Evolutionary conservation across 768 basidiomycete genomes (phyloP), one percentile per base, ranked within the genome.

Genomic region (Strobilomyces confusus): DNA sequence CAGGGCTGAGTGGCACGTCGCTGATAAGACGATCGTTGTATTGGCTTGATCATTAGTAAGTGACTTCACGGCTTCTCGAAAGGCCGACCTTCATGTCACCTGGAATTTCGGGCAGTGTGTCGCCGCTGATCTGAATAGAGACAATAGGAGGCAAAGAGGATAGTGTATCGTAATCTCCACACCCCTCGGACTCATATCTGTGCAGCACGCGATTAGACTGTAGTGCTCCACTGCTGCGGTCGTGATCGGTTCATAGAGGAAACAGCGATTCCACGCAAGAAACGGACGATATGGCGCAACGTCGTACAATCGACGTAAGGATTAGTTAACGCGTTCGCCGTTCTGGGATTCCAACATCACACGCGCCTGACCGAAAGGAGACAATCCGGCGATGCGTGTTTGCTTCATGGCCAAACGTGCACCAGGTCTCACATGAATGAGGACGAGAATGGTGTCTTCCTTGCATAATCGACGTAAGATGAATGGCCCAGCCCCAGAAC

Each of bases 1-100:
- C 0, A 71, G 63, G 43, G 87, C 86, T 8, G 83, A 88, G 64
- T 91, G 89, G 88, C 75, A 72, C 32, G 75, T 87, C 20, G 78
- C 71, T 7, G 79, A 84, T 43, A 73, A 71, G 9, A 55, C 69
- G 42, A 63, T 90, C 47, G 65, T 81, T 5, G 61, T 88, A 14
- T 62, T 69, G 45, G 76, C 62, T 13, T 79, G 67, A 69, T 55
- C 22, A 13, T 45, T 56, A 20, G 33, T 54, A 20, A 19, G 42
- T 25, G 8, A 2, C 23, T 23, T 49, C 54, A 57, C 44, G 38
- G 49, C 52, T 32, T 49, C 34, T 19, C 20, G 19, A 52, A 44
- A 51, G 20, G 52, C 34, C 4, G 14, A 45, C 25, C 36, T 32
- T 15, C 17, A 36, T 56, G 30, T 43, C 25, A 34, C n/a, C 19